A percentile compares a stretch with the other conserved stretches of the same genome.
phyloP scores from a whole-genome alignment of 257 asterid species.

The Schizonepeta tenuifolia region DNA sequence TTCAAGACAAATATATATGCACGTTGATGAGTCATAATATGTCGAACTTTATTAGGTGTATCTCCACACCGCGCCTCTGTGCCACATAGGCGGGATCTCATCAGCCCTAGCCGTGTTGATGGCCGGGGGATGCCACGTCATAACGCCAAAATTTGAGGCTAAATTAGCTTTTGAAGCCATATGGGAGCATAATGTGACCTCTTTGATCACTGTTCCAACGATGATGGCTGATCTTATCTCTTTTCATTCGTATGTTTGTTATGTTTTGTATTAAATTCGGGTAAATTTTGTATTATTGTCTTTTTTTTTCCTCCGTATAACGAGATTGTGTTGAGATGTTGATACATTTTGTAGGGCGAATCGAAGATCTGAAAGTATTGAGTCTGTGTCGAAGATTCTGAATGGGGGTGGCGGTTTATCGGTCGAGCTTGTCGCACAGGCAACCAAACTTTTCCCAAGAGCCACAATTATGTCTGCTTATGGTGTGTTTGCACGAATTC shows the following conservation, averaged over 20 bases:
- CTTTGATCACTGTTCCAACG: constrained; percentile 84
- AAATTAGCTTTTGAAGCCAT: constrained; percentile 61
- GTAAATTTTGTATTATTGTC: background rate
- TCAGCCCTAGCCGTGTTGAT: constrained; percentile 89
- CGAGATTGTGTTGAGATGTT: background rate
- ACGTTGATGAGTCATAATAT: background rate
- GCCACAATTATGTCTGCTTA: constrained; percentile 81
- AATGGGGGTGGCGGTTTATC: constrained; percentile 92
- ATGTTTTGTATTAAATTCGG: background rate
- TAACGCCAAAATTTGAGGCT: constrained; percentile 76
- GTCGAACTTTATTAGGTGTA: constrained; percentile 53
- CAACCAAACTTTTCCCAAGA: constrained; percentile 59
- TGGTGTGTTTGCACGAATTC: constrained; percentile 47
- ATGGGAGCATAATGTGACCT: constrained; percentile 60
- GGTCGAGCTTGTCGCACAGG: constrained; percentile 47
- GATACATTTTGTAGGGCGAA: constrained; percentile 42
- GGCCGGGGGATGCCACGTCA: constrained; percentile 84
- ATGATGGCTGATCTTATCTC: constrained; percentile 89
- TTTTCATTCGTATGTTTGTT: constrained; percentile 44
- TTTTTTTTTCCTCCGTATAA: background rate
- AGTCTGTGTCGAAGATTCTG: constrained; percentile 65
- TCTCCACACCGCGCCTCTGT: constrained; percentile 82
- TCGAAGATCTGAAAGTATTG: constrained; percentile 33
- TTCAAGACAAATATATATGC: background rate
- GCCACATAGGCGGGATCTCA: constrained; percentile 96